Evolutionary conservation across 345 rosid genomes (phyloP), one percentile per base, ranked within the genome.

Genomic region (Dipteronia sinensis): DNA sequence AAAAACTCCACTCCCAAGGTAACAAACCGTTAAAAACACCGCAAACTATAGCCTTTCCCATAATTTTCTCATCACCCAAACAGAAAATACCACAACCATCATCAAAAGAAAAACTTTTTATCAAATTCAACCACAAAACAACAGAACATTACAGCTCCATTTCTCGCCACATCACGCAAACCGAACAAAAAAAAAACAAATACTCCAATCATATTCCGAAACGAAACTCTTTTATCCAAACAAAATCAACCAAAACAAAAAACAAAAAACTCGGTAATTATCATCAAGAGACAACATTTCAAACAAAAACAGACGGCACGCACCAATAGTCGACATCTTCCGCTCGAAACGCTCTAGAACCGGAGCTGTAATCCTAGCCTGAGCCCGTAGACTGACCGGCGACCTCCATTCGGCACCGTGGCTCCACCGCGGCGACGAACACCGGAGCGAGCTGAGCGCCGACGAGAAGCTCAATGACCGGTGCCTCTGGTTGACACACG

Each of bases 241-340:
- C 13, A 29, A 76, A 68, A 49, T 13, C 44, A 67, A 47, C 16
- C 20, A 49, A 29, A 12, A 63, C 73, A 20, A 19, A 64, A 42
- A 69, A 58, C 10, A 7, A 42, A 6, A 42, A 42, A 42, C 46
- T 42, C 46, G 1, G 46, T 42, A 42, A 42, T 42, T 42, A 42
- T 42, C 46, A 42, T 42, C 46, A 40, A 29, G 38, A 31, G 38
- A 7, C 38, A 27, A 63, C 71, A 10, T 44, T 47, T 56, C 12
- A 34, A 42, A 29, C 25, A 61, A 29, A 20, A 64, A 67, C 19
- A 58, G 11, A 44, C 68, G 12, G 12, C 56, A 75, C 78, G 64
- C 78, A 75, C 78, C 93, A 67, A 85, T 81, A 56, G 93, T 80
- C 7, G 94, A 86, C 65, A 91, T 86, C 79, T 82, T 89, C 10